These are phyloP conservation scores for Diutina pseudorugosa DNA, from an alignment of 1,139 yeast species.

Conservation along the genomic window DNA sequence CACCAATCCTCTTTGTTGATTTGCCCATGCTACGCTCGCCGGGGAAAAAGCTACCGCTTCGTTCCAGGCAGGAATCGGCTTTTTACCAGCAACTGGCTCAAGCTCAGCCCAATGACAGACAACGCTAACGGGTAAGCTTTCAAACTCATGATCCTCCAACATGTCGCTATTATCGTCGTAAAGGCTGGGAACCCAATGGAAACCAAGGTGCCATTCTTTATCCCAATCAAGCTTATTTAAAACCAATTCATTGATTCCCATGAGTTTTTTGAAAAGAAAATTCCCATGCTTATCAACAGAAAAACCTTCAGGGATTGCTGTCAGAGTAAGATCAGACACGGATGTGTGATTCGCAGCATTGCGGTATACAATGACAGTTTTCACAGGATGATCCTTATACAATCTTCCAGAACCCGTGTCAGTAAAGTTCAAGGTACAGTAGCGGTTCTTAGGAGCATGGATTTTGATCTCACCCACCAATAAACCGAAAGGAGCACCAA, in stretches of 20 bases:
- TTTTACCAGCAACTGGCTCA: slow-evolving; percentile 18
- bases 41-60: slow-evolving; percentile 61
- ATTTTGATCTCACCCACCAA: slow-evolving; percentile 51
- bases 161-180: slow-evolving; percentile 31
- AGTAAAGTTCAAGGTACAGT: slow-evolving; percentile 49
- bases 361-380: slow-evolving; percentile 38
- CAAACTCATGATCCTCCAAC: slow-evolving; percentile 20
- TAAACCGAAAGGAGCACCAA: slow-evolving; percentile 49
- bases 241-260: slow-evolving; percentile 52
- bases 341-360: slow-evolving; percentile 14
- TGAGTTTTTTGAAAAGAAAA: slow-evolving; percentile 36
- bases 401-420: slow-evolving; percentile 18
- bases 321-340: slow-evolving; percentile 5
- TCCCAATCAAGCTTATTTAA: slow-evolving; percentile 58
- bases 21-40: slow-evolving; percentile 50
- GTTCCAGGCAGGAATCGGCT: slow-evolving; percentile 49
- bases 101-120: slow-evolving; percentile 71
- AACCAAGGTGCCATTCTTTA: slow-evolving; percentile 43
- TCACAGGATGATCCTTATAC: slow-evolving; percentile 38
- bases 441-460: slow-evolving; percentile 48
- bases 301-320: slow-evolving; percentile 34
- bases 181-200: slow-evolving; percentile 71
- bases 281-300: slow-evolving; percentile 40
- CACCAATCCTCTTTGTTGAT: slow-evolving; percentile 55
- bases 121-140: slow-evolving; percentile 40